phyloP scores from a whole-genome alignment of 768 basidiomycete species.

The Psilocybe azurescens region DNA sequence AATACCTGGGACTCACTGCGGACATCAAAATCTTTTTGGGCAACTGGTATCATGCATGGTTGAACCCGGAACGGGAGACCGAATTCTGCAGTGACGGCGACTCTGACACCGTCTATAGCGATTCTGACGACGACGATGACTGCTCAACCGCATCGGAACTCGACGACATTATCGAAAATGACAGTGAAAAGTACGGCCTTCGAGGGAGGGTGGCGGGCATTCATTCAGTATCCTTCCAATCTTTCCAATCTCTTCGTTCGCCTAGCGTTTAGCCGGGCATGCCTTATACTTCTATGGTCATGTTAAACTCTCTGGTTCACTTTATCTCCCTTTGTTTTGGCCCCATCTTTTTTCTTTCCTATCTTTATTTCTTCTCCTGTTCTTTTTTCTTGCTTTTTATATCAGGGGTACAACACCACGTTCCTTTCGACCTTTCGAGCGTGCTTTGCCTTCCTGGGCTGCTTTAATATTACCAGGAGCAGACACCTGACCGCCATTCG shows the following conservation, averaged over 20 bases:
- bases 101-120: constrained; percentile 41
- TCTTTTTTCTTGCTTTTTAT: constrained; percentile 9
- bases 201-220: constrained; percentile 47
- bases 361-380: constrained; percentile 19
- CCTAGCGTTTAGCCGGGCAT: constrained; percentile 18
- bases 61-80: constrained; percentile 41
- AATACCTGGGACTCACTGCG: constrained; percentile 79
- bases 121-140: constrained; percentile 40
- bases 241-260: constrained; percentile 30
- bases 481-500: constrained; percentile 24
- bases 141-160: constrained; percentile 43
- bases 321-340: not conserved
- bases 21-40: constrained; percentile 82
- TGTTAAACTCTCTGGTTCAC: too few species aligned
- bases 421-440: constrained; percentile 30
- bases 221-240: constrained; percentile 44
- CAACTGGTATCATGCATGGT: constrained; percentile 74
- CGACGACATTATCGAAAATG: constrained; percentile 38
- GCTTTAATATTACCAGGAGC: constrained; percentile 12
- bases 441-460: constrained; percentile 15
- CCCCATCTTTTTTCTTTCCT: not conserved
- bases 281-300: not conserved
- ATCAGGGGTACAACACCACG: constrained; percentile 26
- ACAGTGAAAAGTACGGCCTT: constrained; percentile 42
- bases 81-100: constrained; percentile 37